Evolutionary conservation across 139 green algal genomes (phyloP).

Genomic region (Tetraselmis chui): DNA sequence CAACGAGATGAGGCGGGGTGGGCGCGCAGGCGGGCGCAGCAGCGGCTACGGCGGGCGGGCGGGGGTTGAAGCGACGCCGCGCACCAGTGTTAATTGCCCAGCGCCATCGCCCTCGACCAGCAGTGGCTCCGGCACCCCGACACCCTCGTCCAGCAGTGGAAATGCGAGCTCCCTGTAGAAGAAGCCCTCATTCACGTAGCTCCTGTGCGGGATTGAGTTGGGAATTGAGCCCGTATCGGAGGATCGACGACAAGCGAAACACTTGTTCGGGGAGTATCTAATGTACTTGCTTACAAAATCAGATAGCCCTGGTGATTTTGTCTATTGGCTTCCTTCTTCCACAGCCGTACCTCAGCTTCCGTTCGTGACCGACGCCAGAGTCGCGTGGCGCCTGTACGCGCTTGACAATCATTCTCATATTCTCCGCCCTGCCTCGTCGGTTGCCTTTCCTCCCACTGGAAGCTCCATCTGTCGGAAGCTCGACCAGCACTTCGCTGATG

Average conservation of each 20-base stretch:
- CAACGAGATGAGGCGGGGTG: background rate
- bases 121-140: background rate
- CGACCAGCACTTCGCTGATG: background rate
- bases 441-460: background rate
- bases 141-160: background rate
- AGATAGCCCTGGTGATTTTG: background rate
- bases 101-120: background rate
- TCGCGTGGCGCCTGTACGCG: background rate
- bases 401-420: background rate
- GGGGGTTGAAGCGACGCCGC: too few species aligned
- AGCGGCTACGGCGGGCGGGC: too few species aligned
- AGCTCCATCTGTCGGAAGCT: background rate
- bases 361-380: background rate
- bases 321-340: background rate
- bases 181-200: background rate
- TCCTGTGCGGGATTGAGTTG: background rate
- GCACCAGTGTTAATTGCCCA: background rate
- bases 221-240: background rate
- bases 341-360: background rate
- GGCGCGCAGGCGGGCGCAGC: too few species aligned
- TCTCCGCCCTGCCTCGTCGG: too few species aligned
- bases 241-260: background rate
- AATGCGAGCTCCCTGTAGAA: background rate
- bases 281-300: background rate
- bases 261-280: background rate